Base-by-base conservation (phyloP, 2,329 filamentous ascomycete genomes). In the Pyrenophora tritici-repentis region DNA sequence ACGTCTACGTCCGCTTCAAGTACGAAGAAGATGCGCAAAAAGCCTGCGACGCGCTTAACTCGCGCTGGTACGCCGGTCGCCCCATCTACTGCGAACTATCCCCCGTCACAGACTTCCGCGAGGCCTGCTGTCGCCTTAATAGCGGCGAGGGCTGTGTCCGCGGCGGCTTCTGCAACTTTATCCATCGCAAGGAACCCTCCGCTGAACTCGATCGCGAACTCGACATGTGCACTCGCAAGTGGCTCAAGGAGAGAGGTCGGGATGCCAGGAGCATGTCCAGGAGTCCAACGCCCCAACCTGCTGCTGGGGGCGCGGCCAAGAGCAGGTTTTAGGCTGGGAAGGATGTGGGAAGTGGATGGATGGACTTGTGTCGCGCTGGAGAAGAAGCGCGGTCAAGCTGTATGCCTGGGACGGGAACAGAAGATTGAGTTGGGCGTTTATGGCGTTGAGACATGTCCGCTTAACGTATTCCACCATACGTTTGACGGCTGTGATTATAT, bases 1-100 rank as follows among this genome's bases (percentile, higher is more conserved):
- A 99, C 77, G 94, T 99, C 70, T 99, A 99, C 80, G 94, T 94
- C 43, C 91, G 94, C 65, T 99, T 97, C 88, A 99, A 99, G 79
- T 99, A 97, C 83, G 94, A 99, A 83, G 94, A 99, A 76, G 88
- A 87, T 47, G 92, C 94, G 43, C 92, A 97, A 75, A 85, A 86
- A 59, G 94, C 94, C 55, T 97, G 93, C 82, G 94, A 97, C 77
- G 88, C 88, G 55, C 85, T 97, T 65, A 99, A 97, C 77, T 87
- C 84, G 50, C 87, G 94, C 68, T 99, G 94, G 94, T 99, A 99
- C 78, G 93, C 94, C 55, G 94, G 90, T 16, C 84, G 94, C 45
- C 94, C 94, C 59, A 96, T 99, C 76, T 99, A 99, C 81, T 97
- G 93, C 85, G 94, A 99, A 78, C 81, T 99, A 49, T 92, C 87